These are phyloP conservation scores for Alternaria sp. DNA, from an alignment of 2,329 filamentous ascomycete species.

Conservation along the genomic window DNA sequence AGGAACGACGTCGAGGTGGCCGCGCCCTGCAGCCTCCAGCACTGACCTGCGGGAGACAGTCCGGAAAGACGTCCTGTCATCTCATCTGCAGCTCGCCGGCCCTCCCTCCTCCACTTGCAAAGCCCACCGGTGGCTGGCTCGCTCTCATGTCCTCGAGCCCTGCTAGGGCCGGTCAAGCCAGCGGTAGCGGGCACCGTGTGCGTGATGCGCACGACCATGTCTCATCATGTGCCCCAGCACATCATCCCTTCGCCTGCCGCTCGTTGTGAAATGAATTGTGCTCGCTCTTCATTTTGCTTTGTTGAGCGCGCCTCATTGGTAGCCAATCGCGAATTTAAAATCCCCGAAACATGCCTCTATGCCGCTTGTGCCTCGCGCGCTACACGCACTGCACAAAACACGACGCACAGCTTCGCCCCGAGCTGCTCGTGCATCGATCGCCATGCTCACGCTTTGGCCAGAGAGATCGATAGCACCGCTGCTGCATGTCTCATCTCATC, in stretches of 20 bases:
- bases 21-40: conserved; percentile 26
- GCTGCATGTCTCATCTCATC: not conserved
- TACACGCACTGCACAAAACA: conserved; percentile 12
- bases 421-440: conserved; percentile 9
- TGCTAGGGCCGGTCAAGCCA: conserved; percentile 6
- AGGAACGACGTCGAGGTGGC: conserved; percentile 19
- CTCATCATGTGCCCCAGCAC: conserved; percentile 26
- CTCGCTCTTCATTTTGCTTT: conserved; percentile 13
- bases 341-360: conserved; percentile 20
- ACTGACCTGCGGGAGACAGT: conserved; percentile 26
- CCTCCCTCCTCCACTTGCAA: conserved; percentile 1
- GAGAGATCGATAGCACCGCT: conserved; percentile 1
- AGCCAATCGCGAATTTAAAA: conserved; percentile 13
- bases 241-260: conserved; percentile 23
- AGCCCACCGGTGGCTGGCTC: conserved; percentile 14
- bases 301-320: conserved; percentile 12
- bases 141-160: conserved; percentile 6
- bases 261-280: conserved; percentile 14
- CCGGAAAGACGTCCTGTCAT: conserved; percentile 28
- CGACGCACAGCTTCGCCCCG: not conserved
- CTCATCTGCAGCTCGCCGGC: conserved; percentile 16
- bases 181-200: conserved; percentile 13
- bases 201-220: conserved; percentile 25
- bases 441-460: conserved; percentile 1
- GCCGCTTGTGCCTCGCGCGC: conserved; percentile 13